Percentiles rank a stretch among this genome's conserved stretches.
These are phyloP conservation scores for Carex arenaria DNA, from an alignment of 202 grass and related monocot species.

Conservation along the genomic window DNA sequence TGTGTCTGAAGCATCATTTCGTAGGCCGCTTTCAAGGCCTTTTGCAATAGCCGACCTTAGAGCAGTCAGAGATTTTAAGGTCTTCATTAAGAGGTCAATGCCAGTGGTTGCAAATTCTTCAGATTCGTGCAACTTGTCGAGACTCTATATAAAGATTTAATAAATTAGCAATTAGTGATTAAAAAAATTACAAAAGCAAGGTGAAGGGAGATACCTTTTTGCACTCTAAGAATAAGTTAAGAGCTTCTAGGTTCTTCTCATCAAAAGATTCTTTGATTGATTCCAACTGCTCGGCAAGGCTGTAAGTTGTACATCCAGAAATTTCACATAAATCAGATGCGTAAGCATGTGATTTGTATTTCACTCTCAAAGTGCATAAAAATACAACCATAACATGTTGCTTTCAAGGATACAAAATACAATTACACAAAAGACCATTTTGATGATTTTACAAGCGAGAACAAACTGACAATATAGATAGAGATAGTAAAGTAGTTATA, in stretches of 20 bases:
- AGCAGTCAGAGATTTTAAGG: slow-evolving; percentile 57
- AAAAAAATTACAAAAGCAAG: not conserved
- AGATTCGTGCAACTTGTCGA: slow-evolving; percentile 49
- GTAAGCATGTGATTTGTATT: not conserved
- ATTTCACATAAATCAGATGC: not conserved
- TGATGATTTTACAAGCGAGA: not conserved
- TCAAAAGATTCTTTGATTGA: slow-evolving; percentile 84
- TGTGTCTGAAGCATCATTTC: slow-evolving; percentile 91
- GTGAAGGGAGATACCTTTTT: slow-evolving; percentile 61
- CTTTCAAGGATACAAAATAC: not conserved
- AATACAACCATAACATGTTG: not conserved
- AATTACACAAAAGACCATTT: not conserved
- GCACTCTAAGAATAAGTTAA: slow-evolving; percentile 59
- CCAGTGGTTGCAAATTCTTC: slow-evolving; percentile 34
- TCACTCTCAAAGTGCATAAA: not conserved
- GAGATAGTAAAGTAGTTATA: not conserved
- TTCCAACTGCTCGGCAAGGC: slow-evolving; percentile 75
- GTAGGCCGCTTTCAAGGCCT: slow-evolving; percentile 88
- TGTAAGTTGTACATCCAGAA: slow-evolving; percentile 32
- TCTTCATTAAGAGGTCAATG: slow-evolving; percentile 58
- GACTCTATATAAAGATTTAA: slow-evolving; percentile 45
- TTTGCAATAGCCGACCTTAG: slow-evolving; percentile 65
- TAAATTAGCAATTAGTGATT: slow-evolving; percentile 19
- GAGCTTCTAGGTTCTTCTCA: slow-evolving; percentile 49
- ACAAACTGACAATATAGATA: not conserved